These are phyloP conservation scores for Termitomyces heimii DNA, from an alignment of 768 basidiomycete species.

Conservation along the genomic window DNA sequence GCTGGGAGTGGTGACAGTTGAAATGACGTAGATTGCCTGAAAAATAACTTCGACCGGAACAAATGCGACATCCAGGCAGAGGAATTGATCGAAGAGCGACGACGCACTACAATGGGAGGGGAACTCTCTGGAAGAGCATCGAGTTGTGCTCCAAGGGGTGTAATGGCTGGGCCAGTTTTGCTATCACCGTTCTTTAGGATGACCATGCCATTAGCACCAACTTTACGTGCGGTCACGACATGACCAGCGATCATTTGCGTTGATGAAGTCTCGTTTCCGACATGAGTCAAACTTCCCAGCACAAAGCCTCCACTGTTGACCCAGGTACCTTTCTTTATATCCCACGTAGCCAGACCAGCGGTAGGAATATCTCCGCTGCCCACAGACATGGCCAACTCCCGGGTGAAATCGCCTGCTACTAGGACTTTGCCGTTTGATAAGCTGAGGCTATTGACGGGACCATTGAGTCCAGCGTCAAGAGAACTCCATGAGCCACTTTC, in stretches of 20 bases:
- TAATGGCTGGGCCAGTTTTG: conserved; percentile 47
- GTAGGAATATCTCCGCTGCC: conserved; percentile 28
- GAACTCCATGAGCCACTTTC: conserved; percentile 58
- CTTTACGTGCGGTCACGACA: conserved; percentile 46
- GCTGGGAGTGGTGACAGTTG: conserved; percentile 50
- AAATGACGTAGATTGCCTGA: conserved; percentile 44
- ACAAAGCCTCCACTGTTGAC: conserved; percentile 70
- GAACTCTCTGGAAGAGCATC: conserved; percentile 29
- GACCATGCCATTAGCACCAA: conserved; percentile 77
- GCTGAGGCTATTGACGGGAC: conserved; percentile 59
- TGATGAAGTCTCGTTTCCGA: conserved; percentile 58
- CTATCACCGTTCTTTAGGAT: conserved; percentile 61
- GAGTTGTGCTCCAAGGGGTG: conserved; percentile 57
- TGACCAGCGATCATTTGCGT: conserved; percentile 69
- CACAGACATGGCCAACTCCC: conserved; percentile 26
- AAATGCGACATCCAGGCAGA: conserved; percentile 45
- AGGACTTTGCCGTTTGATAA: conserved; percentile 46
- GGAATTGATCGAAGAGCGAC: conserved; percentile 29
- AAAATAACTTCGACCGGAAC: conserved; percentile 37
- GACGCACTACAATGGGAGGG: conserved; percentile 24
- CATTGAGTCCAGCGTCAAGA: conserved; percentile 72
- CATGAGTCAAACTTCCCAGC: conserved; percentile 61
- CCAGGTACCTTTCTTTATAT: conserved; percentile 57
- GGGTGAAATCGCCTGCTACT: conserved; percentile 74
- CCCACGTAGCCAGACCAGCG: conserved; percentile 75